Evolutionary conservation across 352 stramenopile genomes (phyloP).

Genomic region (Phytophthora cryptogea): DNA sequence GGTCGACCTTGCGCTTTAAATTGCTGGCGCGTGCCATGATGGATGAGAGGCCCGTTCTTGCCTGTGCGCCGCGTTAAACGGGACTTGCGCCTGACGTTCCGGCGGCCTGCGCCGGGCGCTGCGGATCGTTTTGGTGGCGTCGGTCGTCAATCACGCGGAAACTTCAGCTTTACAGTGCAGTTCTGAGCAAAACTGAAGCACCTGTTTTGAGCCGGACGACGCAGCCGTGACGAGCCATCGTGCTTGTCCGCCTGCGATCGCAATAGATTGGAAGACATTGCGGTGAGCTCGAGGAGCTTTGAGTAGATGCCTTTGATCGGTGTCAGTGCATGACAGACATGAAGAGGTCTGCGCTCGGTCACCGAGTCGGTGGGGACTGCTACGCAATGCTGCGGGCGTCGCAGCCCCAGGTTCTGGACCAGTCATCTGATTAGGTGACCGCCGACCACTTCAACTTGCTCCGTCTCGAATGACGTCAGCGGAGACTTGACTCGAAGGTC

Average conservation of each 20-base stretch:
- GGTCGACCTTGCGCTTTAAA: slow-evolving; percentile 17
- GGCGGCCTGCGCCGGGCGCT: slow-evolving; percentile 9
- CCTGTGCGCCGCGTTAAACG: slow-evolving; percentile 10
- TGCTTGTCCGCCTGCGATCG: not conserved
- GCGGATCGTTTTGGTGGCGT: slow-evolving; percentile 6
- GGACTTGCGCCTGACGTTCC: slow-evolving; percentile 4
- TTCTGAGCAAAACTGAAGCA: slow-evolving; percentile 15
- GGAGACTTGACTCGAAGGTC: not conserved
- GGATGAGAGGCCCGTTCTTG: slow-evolving; percentile 23
- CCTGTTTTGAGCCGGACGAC: slow-evolving; percentile 2
- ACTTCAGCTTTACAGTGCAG: slow-evolving; percentile 21
- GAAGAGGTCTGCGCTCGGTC: slow-evolving; percentile 11
- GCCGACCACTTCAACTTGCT: slow-evolving; percentile 16
- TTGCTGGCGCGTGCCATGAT: slow-evolving; percentile 10
- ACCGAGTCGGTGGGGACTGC: not conserved
- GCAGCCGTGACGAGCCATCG: slow-evolving; percentile 10
- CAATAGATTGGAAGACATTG: not conserved
- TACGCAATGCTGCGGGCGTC: slow-evolving; percentile 3
- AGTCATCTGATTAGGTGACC: slow-evolving; percentile 1
- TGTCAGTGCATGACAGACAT: slow-evolving; percentile 6
- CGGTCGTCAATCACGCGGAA: not conserved
- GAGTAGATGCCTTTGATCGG: not conserved
- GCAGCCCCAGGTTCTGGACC: slow-evolving; percentile 4
- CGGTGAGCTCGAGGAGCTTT: slow-evolving; percentile 1
- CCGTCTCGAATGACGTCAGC: slow-evolving; percentile 14